Conservation (phyloP, 78 protist species). For the Dictyostelium capitatum region DNA sequence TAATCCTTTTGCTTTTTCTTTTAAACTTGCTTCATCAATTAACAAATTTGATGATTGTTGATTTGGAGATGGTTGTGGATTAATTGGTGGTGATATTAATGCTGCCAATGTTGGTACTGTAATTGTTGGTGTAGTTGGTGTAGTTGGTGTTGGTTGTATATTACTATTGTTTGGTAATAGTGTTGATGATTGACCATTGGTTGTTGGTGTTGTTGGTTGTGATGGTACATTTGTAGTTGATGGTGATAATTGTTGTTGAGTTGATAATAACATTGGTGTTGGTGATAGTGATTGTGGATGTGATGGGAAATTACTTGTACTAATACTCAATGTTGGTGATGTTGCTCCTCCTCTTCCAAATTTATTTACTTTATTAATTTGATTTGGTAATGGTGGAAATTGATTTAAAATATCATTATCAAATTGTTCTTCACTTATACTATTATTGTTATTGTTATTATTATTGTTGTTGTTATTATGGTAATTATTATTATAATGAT, state of each 20-base stretch:
- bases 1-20: slow-evolving; percentile 11
- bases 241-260: background rate
- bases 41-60: background rate
- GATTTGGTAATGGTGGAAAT: slow-evolving; percentile 23
- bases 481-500: background rate
- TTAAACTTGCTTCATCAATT: background rate
- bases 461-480: slow-evolving; percentile 2
- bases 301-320: background rate
- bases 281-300: background rate
- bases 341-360: slow-evolving; percentile 30
- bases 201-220: background rate
- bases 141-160: background rate
- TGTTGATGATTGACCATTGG: background rate
- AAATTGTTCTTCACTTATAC: background rate
- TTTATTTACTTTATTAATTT: slow-evolving; percentile 6
- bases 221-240: background rate
- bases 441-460: background rate
- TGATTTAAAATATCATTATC: background rate
- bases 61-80: background rate
- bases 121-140: slow-evolving; percentile 3
- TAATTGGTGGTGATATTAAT: slow-evolving; percentile 29
- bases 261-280: background rate
- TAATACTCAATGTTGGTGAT: slow-evolving; percentile 2
- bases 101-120: slow-evolving; percentile 49
- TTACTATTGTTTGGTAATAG: background rate